phyloP scores from a whole-genome alignment of 2,329 filamentous ascomycete species.

The Plenodomus tracheiphilus region DNA sequence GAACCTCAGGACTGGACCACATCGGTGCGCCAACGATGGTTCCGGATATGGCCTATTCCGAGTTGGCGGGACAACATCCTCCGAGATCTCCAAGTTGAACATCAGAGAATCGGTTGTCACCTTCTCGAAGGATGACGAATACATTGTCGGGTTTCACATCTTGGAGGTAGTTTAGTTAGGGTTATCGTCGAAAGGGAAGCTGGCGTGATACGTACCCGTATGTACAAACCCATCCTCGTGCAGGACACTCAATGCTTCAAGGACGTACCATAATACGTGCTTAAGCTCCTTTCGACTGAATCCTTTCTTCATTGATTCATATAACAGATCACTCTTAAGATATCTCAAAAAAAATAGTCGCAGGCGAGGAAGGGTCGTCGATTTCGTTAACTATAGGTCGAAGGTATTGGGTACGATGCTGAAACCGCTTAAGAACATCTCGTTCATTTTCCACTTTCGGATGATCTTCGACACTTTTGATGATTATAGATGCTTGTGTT shows the following conservation, averaged over 20 bases:
- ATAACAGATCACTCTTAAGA: constrained; percentile 23
- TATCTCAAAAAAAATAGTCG: constrained; percentile 27
- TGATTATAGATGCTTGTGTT: constrained; percentile 16
- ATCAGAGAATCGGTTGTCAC: constrained; percentile 37
- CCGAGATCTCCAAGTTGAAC: constrained; percentile 42
- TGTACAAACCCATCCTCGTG: constrained; percentile 34
- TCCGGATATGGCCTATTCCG: constrained; percentile 23
- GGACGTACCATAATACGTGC: constrained; percentile 17
- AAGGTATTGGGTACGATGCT: constrained; percentile 24
- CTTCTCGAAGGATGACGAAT: constrained; percentile 39
- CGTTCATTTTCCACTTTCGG: constrained; percentile 30
- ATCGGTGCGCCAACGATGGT: constrained; percentile 42
- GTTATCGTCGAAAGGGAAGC: neutral
- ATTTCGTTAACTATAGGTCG: constrained; percentile 35
- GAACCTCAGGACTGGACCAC: constrained; percentile 45
- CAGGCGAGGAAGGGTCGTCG: constrained; percentile 20
- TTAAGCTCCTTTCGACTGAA: constrained; percentile 25
- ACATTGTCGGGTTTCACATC: constrained; percentile 46
- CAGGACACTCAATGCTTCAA: constrained; percentile 28
- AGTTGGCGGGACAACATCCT: constrained; percentile 27
- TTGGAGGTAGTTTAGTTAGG: constrained; percentile 5
- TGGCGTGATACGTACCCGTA: constrained; percentile 15
- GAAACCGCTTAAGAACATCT: constrained; percentile 28
- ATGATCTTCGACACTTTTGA: constrained; percentile 28
- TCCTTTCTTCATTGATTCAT: constrained; percentile 9